Base-by-base conservation (phyloP, 306 rosid species). In the Prunus fruticosa region DNA sequence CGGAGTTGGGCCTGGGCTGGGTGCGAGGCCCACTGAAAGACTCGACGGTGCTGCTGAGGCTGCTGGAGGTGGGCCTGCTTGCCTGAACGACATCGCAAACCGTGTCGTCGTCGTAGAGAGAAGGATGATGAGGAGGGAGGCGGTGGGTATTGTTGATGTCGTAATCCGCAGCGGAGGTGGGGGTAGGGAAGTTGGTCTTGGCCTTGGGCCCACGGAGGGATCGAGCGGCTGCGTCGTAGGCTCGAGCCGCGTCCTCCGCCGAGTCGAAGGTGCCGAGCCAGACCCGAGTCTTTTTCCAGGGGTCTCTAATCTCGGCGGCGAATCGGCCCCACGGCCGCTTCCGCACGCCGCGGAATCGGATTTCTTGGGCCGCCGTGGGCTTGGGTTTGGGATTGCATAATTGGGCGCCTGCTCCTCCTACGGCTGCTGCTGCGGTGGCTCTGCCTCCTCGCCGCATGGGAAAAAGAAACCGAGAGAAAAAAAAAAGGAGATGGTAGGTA, bases 241-340 rank as follows among this genome's bases (percentile, higher is more conserved):
- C 98, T 6, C 88, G 71, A 0, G 97, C 98, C 0, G 98, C 98
- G 19, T 88, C 93, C 77, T 87, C 93, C 10, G 97, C 93, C 10
- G 96, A 86, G 34, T 88, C 97, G 67, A 86, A 93, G 13, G 97
- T 93, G 3, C 98, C 98, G 11, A 93, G 91, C 98, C 98, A 93
- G 3, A 91, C 97, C 25, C 97, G 93, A 0, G 88, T 82, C 64
- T 90, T 93, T 78, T 85, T 93, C 93, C 87, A 90, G 2, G 98
- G 97, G 88, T 93, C 97, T 77, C 98, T 74, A 66, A 93, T 93
- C 87, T 93, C 98, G 6, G 98, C 98, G 0, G 96, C 98, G 86
- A 83, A 93, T 76, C 97, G 79, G 1, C 98, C 98, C 97, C 97
- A 90, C 2, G 97, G 98, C 0, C 98, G 90, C 90, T 93, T 93